Percentiles rank a stretch among this genome's conserved stretches.
Conservation (phyloP, 495 filamentous ascomycete species). For the Aspergillus biplanus region DNA sequence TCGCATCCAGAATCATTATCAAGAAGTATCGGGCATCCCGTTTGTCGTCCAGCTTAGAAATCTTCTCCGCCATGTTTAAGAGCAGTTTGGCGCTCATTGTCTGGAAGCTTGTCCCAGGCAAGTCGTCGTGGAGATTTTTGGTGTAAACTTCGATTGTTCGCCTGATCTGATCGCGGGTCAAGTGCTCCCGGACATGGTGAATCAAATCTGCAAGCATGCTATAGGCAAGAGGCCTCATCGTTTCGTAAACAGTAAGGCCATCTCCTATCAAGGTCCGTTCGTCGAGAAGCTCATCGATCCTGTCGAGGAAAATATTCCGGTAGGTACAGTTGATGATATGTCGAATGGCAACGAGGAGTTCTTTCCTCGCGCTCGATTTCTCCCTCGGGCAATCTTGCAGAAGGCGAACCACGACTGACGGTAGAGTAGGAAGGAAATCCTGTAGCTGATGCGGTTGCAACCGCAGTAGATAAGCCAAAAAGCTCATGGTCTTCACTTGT, state of each 20-base stretch:
- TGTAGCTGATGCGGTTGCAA: constrained; percentile 84
- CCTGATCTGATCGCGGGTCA: constrained; percentile 85
- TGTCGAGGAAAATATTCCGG: constrained; percentile 88
- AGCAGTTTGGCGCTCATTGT: constrained; percentile 99
- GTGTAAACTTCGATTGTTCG: constrained; percentile 97
- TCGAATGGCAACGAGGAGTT: constrained; percentile 92
- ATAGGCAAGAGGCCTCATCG: constrained; percentile 92
- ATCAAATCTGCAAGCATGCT: constrained; percentile 99
- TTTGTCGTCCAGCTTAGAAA: constrained; percentile 88
- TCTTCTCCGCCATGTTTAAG: constrained; percentile 96
- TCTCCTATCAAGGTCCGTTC: constrained; percentile 93
- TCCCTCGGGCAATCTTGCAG: constrained; percentile 93
- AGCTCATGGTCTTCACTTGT: constrained; percentile 99
- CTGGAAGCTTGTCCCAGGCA: constrained; percentile 97
- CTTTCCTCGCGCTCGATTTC: constrained; percentile 90
- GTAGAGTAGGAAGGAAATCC: constrained; percentile 87
- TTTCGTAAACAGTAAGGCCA: constrained; percentile 94
- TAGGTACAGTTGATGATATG: constrained; percentile 99
- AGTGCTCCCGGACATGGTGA: constrained; percentile 88
- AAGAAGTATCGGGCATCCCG: constrained; percentile 92
- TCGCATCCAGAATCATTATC: constrained; percentile 96
- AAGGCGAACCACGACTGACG: constrained; percentile 88
- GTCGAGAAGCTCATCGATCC: constrained; percentile 94
- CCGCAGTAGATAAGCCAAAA: constrained; percentile 89
- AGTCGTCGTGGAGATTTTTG: constrained; percentile 91